phyloP scores from a whole-genome alignment of 495 filamentous ascomycete species.

The Barbatosphaeria neglecta region DNA sequence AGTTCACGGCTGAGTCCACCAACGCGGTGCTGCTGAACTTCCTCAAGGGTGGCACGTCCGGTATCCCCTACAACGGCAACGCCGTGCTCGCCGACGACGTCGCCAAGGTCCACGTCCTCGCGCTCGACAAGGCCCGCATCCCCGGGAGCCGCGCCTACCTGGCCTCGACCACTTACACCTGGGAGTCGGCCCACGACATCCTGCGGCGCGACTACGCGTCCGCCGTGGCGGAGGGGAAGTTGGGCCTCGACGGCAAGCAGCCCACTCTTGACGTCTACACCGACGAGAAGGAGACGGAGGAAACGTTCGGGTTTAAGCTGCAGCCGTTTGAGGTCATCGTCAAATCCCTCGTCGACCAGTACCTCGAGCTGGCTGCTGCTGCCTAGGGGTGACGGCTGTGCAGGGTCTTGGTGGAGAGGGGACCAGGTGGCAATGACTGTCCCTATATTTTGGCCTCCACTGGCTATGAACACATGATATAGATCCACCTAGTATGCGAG shows the following conservation, averaged over 20 bases:
- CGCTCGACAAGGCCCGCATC: slow-evolving; percentile 16
- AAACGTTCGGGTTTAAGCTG: slow-evolving; percentile 32
- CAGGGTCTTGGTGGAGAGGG: too few species aligned
- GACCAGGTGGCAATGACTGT: too few species aligned
- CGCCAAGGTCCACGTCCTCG: slow-evolving; percentile 23
- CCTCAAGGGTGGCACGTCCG: slow-evolving; percentile 9
- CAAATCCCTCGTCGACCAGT: slow-evolving; percentile 25
- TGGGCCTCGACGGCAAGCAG: slow-evolving; percentile 7
- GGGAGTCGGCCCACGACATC: slow-evolving; percentile 3
- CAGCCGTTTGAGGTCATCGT: slow-evolving; percentile 33
- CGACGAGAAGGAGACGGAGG: slow-evolving; percentile 26
- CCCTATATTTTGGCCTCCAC: too few species aligned
- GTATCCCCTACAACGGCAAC: slow-evolving; percentile 9
- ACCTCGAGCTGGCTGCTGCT: slow-evolving; percentile 17
- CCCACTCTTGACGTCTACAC: slow-evolving; percentile 11
- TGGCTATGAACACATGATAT: too few species aligned
- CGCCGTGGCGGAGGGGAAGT: slow-evolving; percentile 9
- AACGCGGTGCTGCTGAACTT: slow-evolving; percentile 10
- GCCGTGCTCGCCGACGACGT: slow-evolving; percentile 26
- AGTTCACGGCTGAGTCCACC: slow-evolving; percentile 11
- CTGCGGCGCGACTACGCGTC: slow-evolving; percentile 11
- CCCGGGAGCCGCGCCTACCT: slow-evolving; percentile 17
- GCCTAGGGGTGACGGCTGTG: too few species aligned
- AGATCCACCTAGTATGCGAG: too few species aligned
- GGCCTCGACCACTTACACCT: slow-evolving; percentile 2